A percentile compares a stretch with the other conserved stretches of the same genome.
Conservation (phyloP, 2,329 filamentous ascomycete species). For the Westerdykella ornata region DNA sequence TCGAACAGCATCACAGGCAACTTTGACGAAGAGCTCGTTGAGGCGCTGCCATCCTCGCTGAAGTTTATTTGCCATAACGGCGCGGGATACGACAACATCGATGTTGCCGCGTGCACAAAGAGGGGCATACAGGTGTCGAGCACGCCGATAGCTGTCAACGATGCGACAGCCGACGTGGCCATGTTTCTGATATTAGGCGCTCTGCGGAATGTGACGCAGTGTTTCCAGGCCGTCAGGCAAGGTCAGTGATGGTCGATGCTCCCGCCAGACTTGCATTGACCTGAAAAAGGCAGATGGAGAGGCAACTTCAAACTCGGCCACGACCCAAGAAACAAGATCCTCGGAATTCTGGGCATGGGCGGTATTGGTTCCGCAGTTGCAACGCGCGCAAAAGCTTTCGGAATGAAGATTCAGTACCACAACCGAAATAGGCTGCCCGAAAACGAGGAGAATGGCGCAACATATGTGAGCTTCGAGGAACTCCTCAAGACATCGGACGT, state of each 20-base stretch:
- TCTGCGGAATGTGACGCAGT: slow-evolving; percentile 44
- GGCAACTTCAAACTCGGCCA: slow-evolving; percentile 46
- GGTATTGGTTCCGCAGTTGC: slow-evolving; percentile 51
- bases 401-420: slow-evolving; percentile 55
- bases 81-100: slow-evolving; percentile 57
- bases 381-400: slow-evolving; percentile 47
- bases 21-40: slow-evolving; percentile 42
- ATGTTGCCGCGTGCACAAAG: slow-evolving; percentile 48
- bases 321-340: slow-evolving; percentile 47
- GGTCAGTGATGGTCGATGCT: slow-evolving; percentile 21
- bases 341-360: slow-evolving; percentile 56
- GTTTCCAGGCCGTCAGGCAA: slow-evolving; percentile 43
- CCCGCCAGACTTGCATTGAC: slow-evolving; percentile 5
- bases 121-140: slow-evolving; percentile 42
- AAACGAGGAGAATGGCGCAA: slow-evolving; percentile 40
- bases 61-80: slow-evolving; percentile 46
- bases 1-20: slow-evolving; percentile 47
- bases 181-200: slow-evolving; percentile 49
- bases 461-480: slow-evolving; percentile 52
- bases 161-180: slow-evolving; percentile 47
- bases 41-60: slow-evolving; percentile 37
- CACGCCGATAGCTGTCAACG: slow-evolving; percentile 46
- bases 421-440: slow-evolving; percentile 43
- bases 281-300: slow-evolving; percentile 36
- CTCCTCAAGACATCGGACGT: slow-evolving; percentile 50